Percentiles rank a stretch among this genome's conserved stretches.
phyloP scores from a whole-genome alignment of 352 stramenopile genomes.

The Vaucheria bursata region DNA sequence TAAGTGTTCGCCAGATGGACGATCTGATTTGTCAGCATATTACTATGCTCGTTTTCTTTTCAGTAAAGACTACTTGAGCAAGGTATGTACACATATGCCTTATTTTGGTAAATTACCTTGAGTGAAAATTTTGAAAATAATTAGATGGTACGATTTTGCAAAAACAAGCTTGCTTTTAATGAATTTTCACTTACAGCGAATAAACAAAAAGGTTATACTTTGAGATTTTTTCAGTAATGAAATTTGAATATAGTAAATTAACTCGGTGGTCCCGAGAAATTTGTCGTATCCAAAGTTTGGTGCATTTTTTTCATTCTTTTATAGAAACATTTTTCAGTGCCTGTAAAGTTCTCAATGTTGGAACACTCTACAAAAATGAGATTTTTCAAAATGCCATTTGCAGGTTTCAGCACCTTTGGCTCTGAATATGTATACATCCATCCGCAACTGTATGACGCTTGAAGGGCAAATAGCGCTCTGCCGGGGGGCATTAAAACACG shows the following conservation, averaged over 20 bases:
- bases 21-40: slow-evolving; percentile 84
- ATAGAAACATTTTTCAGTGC: not conserved
- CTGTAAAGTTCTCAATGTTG: no score
- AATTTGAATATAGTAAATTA: no score
- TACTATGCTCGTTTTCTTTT: slow-evolving; percentile 89
- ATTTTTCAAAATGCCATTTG: not conserved
- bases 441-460: slow-evolving; percentile 84
- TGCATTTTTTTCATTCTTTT: slow-evolving; percentile 5
- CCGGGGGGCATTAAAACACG: slow-evolving; percentile 68
- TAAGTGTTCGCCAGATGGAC: slow-evolving; percentile 68
- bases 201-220: no score
- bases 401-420: slow-evolving; percentile 82
- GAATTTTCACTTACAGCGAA: no score
- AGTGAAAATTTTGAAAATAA: no score
- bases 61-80: slow-evolving; percentile 70
- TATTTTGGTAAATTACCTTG: no score
- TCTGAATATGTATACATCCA: slow-evolving; percentile 86
- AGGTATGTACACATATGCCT: slow-evolving; percentile 17
- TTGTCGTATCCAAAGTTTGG: no score
- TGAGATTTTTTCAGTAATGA: no score
- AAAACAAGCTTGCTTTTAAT: no score
- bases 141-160: no score
- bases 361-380: no score
- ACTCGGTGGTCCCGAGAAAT: no score
- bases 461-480: slow-evolving; percentile 76